Percentiles rank a stretch among this genome's conserved stretches.
phyloP scores from a whole-genome alignment of 257 asterid genomes.

The Petunia secreta region DNA sequence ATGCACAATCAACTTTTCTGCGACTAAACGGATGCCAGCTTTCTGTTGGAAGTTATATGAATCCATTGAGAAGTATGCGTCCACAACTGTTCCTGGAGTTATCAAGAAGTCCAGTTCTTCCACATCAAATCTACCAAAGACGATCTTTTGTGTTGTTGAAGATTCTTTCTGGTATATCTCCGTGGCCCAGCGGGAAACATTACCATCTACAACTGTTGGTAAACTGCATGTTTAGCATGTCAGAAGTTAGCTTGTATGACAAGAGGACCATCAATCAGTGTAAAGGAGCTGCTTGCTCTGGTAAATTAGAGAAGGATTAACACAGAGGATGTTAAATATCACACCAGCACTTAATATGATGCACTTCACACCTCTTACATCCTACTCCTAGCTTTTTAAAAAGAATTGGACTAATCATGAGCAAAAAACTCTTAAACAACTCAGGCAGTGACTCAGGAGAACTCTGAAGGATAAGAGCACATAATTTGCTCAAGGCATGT shows the following conservation, averaged over 20 bases:
- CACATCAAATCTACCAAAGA: slow-evolving; percentile 57
- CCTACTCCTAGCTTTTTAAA: background rate
- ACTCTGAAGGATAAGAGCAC: background rate
- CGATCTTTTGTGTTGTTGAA: slow-evolving; percentile 54
- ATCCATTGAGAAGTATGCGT: slow-evolving; percentile 76
- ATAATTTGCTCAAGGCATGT: background rate
- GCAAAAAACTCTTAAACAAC: background rate
- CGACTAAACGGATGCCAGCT: slow-evolving; percentile 85
- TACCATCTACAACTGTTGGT: slow-evolving; percentile 64
- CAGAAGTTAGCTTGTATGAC: background rate
- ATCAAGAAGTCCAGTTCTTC: slow-evolving; percentile 57
- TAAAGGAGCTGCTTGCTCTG: slow-evolving; percentile 14
- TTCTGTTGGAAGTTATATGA: slow-evolving; percentile 74
- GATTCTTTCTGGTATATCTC: slow-evolving; percentile 73
- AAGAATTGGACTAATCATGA: background rate
- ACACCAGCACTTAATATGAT: background rate
- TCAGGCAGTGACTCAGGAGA: background rate
- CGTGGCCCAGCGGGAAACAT: slow-evolving; percentile 52
- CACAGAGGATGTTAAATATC: background rate
- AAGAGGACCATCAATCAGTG: background rate
- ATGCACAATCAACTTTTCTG: slow-evolving; percentile 63
- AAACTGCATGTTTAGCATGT: slow-evolving; percentile 53
- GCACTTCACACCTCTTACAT: background rate
- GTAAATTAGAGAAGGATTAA: background rate
- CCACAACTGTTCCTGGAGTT: slow-evolving; percentile 62